A percentile compares a stretch with the other conserved stretches of the same genome.
These are phyloP conservation scores for Barnettozyma salicaria DNA, from an alignment of 805 yeast genomes.

Conservation along the genomic window DNA sequence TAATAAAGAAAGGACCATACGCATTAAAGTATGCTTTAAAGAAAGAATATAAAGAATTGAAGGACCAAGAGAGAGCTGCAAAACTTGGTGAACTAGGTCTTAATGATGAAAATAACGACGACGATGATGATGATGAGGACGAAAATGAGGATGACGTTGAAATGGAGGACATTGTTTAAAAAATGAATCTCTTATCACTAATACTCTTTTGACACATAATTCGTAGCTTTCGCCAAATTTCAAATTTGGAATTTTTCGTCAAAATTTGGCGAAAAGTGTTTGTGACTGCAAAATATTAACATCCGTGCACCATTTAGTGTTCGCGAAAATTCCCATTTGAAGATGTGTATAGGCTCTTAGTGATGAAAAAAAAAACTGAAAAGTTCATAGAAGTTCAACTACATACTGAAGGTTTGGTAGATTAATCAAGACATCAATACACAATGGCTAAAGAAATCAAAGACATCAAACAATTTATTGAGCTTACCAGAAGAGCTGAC, in stretches of 20 bases:
- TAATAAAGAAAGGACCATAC: slow-evolving; percentile 93
- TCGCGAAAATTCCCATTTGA: slow-evolving; percentile 1
- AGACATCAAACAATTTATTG: slow-evolving; percentile 96
- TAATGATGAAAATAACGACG: slow-evolving; percentile 20
- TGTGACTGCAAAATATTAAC: slow-evolving; percentile 14
- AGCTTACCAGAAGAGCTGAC: slow-evolving; percentile 94
- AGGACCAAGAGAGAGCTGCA: slow-evolving; percentile 70
- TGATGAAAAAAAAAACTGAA: slow-evolving; percentile 4
- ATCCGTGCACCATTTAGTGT: not conserved
- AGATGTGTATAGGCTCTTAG: not conserved
- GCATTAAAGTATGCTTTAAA: slow-evolving; percentile 86
- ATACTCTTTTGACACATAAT: slow-evolving; percentile 2
- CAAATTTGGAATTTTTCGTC: not conserved
- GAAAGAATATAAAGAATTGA: slow-evolving; percentile 79
- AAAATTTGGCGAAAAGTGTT: not conserved
- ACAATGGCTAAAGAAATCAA: slow-evolving; percentile 59
- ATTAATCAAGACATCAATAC: slow-evolving; percentile 8
- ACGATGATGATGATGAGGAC: slow-evolving; percentile 43
- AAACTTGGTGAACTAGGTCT: slow-evolving; percentile 47
- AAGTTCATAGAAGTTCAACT: slow-evolving; percentile 17
- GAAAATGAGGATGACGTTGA: slow-evolving; percentile 66
- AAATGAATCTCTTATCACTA: not conserved
- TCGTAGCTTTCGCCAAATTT: not conserved
- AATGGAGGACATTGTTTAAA: slow-evolving; percentile 64
- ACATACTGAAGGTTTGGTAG: no score